These are phyloP conservation scores for Volvox africanus DNA, from an alignment of 139 green algal genomes.

Conservation along the genomic window DNA sequence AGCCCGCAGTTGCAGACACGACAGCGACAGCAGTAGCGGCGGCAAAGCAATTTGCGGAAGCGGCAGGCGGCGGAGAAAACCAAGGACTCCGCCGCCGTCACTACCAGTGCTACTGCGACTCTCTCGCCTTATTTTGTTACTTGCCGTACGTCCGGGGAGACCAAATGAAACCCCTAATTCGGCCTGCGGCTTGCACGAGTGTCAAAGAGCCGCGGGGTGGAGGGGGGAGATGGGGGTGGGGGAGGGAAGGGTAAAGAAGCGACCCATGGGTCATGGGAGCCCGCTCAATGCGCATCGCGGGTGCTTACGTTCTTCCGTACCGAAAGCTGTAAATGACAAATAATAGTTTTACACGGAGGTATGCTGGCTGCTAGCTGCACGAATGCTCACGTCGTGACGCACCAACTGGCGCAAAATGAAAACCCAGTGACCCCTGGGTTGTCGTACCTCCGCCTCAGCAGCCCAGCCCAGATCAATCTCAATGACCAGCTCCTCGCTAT, in stretches of 20 bases:
- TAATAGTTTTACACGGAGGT: too few relatives aligned
- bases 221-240: not conserved
- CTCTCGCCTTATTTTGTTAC: not conserved
- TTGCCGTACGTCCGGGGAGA: not conserved
- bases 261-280: not conserved
- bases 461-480: conserved; percentile 29
- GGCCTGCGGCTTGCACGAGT: not conserved
- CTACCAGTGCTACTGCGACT: not conserved
- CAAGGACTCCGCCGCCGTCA: not conserved
- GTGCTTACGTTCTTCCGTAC: not conserved
- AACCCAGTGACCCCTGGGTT: not conserved
- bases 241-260: not conserved
- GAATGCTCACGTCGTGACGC: too few relatives aligned
- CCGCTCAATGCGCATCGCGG: too few relatives aligned
- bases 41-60: not conserved
- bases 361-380: too few relatives aligned
- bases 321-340: not conserved
- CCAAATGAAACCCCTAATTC: not conserved
- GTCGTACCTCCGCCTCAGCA: not conserved
- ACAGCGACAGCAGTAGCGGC: not conserved
- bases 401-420: not conserved
- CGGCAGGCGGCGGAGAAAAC: not conserved
- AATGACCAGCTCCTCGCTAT: conserved; percentile 1
- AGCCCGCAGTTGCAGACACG: not conserved
- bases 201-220: not conserved